A percentile compares a stretch with the other conserved stretches of the same genome.
Evolutionary conservation across 805 yeast species (phyloP).

Genomic region (Candida easanensis): DNA sequence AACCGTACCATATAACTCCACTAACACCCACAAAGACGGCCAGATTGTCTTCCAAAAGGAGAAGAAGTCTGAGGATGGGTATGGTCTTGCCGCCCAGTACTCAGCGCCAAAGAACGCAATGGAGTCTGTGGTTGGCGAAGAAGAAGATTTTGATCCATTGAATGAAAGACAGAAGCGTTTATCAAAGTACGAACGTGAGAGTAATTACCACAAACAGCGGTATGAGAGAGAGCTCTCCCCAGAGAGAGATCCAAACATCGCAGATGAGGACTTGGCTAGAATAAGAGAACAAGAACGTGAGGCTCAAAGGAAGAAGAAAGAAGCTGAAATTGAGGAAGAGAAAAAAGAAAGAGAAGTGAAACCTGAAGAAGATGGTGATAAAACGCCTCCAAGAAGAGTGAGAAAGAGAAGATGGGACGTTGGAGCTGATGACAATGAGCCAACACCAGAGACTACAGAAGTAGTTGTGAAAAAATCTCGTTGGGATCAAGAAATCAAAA

Average conservation of each 20-base stretch:
- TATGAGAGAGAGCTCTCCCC: slow-evolving; percentile 30
- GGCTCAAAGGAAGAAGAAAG: slow-evolving; percentile 24
- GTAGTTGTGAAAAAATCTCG: slow-evolving; percentile 15
- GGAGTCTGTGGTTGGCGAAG: slow-evolving; percentile 9
- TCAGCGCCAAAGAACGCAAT: slow-evolving; percentile 37
- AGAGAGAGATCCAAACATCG: slow-evolving; percentile 29
- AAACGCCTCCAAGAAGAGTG: slow-evolving; percentile 28
- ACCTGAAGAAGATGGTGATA: slow-evolving; percentile 19
- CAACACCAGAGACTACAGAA: neutral
- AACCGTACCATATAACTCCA: neutral
- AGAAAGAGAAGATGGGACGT: slow-evolving; percentile 27
- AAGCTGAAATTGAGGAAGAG: neutral
- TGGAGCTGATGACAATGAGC: slow-evolving; percentile 7
- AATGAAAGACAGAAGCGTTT: slow-evolving; percentile 26
- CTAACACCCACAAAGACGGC: slow-evolving; percentile 7
- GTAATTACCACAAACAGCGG: slow-evolving; percentile 46
- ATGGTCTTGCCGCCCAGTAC: slow-evolving; percentile 37
- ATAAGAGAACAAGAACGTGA: slow-evolving; percentile 40
- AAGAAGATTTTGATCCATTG: slow-evolving; percentile 31
- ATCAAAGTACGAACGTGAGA: slow-evolving; percentile 36
- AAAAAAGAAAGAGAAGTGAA: neutral
- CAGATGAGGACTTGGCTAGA: slow-evolving; percentile 43
- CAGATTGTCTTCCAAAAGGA: slow-evolving; percentile 14
- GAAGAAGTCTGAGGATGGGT: slow-evolving; percentile 3
- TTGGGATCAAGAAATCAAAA: slow-evolving; percentile 10